Evolutionary conservation across 768 basidiomycete genomes (phyloP).

Genomic region (Calocybe indica): DNA sequence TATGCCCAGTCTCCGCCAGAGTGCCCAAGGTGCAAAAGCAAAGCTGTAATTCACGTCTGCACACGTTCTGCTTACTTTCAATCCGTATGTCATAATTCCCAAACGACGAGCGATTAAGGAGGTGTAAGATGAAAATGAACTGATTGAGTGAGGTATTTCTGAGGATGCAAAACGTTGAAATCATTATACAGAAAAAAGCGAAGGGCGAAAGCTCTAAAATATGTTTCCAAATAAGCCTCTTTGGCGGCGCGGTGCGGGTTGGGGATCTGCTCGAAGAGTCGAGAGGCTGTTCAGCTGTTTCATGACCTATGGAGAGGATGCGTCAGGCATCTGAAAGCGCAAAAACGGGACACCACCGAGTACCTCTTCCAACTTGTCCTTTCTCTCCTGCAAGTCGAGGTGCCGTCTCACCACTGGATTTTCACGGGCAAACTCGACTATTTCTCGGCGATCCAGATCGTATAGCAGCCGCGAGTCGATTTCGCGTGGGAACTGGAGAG

Average conservation of each 20-base stretch:
- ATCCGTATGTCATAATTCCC: background rate
- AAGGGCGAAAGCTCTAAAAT: conserved; percentile 36
- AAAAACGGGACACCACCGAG: conserved; percentile 2
- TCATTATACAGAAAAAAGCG: background rate
- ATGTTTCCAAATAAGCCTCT: conserved; percentile 76
- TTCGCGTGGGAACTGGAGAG: conserved; percentile 84
- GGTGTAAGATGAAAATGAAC: conserved; percentile 4
- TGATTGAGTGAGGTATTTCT: conserved; percentile 1
- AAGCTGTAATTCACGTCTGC: conserved; percentile 29
- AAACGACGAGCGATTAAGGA: background rate
- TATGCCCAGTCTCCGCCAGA: background rate
- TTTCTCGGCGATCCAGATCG: conserved; percentile 87
- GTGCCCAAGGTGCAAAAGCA: conserved; percentile 32
- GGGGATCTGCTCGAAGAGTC: conserved; percentile 78
- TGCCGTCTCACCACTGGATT: conserved; percentile 86
- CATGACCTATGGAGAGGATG: conserved; percentile 60
- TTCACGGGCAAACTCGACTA: conserved; percentile 89
- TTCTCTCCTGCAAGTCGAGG: conserved; percentile 91
- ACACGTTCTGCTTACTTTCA: background rate
- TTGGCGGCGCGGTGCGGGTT: conserved; percentile 65
- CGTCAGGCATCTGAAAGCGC: background rate
- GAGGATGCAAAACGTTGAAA: background rate
- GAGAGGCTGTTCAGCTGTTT: conserved; percentile 91
- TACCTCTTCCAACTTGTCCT: conserved; percentile 96
- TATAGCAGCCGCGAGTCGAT: conserved; percentile 93